These are phyloP conservation scores for Ophiosphaerella korrae DNA, from an alignment of 2,329 filamentous ascomycete species.

Conservation along the genomic window DNA sequence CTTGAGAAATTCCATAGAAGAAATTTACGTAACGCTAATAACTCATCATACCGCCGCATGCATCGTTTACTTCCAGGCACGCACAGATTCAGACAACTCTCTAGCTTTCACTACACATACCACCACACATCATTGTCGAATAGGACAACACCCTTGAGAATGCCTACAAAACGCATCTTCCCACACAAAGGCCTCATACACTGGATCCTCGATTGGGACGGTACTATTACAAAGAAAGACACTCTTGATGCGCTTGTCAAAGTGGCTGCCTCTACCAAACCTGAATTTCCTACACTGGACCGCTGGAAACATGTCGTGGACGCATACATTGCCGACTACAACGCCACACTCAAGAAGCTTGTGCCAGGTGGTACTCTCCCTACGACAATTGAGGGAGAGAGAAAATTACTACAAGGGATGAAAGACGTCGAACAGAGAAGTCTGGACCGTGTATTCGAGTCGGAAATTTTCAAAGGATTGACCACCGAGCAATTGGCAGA, in stretches of 20 bases:
- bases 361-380: constrained; percentile 32
- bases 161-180: constrained; percentile 11
- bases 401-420: constrained; percentile 45
- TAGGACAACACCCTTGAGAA: constrained; percentile 2
- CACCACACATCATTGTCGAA: neutral
- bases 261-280: constrained; percentile 41
- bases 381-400: constrained; percentile 43
- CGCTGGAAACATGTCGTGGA: constrained; percentile 48
- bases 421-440: constrained; percentile 49
- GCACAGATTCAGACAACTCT: neutral
- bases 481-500: constrained; percentile 35
- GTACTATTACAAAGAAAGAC: constrained; percentile 53
- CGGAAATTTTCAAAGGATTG: constrained; percentile 48
- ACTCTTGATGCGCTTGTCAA: constrained; percentile 51
- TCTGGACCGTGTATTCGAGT: constrained; percentile 46
- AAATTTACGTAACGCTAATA: neutral
- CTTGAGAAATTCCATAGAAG: neutral
- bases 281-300: constrained; percentile 19
- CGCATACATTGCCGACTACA: constrained; percentile 51
- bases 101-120: neutral
- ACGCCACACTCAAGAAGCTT: constrained; percentile 34
- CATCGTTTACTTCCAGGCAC: neutral
- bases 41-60: neutral
- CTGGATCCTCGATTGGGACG: constrained; percentile 55
- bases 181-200: constrained; percentile 27